phyloP scores from a whole-genome alignment of 768 basidiomycete species.

The Xerocomellus intermedius region DNA sequence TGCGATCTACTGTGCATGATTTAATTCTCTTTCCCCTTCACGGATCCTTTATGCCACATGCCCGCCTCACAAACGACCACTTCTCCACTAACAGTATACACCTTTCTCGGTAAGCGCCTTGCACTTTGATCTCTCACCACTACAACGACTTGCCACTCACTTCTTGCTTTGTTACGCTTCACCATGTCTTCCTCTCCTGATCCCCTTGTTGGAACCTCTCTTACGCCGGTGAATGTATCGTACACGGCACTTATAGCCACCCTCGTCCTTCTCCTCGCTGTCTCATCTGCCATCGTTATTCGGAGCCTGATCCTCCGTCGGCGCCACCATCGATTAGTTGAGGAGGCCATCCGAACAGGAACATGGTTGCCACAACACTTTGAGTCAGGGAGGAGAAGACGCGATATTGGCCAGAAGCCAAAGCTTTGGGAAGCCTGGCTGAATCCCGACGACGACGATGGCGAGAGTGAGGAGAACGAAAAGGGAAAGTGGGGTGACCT shows the following conservation, averaged over 20 bases:
- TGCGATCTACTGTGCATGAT: constrained; percentile 5
- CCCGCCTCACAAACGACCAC: background rate
- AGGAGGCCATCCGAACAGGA: constrained; percentile 63
- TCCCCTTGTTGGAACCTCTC: background rate
- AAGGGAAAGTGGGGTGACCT: constrained; percentile 31
- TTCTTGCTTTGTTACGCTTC: background rate
- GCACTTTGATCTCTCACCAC: background rate
- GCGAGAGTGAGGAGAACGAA: constrained; percentile 6
- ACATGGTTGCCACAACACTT: constrained; percentile 48
- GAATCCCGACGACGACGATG: constrained; percentile 8
- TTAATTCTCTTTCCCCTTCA: background rate
- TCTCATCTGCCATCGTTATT: constrained; percentile 65
- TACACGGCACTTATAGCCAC: constrained; percentile 56
- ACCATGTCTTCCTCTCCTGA: constrained; percentile 18
- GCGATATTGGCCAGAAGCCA: constrained; percentile 33
- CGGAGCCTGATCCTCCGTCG: constrained; percentile 65
- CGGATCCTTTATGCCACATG: background rate
- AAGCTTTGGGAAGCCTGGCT: constrained; percentile 31
- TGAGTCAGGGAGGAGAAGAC: constrained; percentile 19
- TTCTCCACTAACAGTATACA: constrained; percentile 26
- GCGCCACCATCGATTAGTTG: constrained; percentile 55
- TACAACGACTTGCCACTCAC: constrained; percentile 3
- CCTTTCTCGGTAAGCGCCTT: constrained; percentile 31
- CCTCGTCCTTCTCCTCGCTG: constrained; percentile 61
- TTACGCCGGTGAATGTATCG: constrained; percentile 14